phyloP scores from a whole-genome alignment of 306 rosid genomes.

The Astragalus membranaceus region DNA sequence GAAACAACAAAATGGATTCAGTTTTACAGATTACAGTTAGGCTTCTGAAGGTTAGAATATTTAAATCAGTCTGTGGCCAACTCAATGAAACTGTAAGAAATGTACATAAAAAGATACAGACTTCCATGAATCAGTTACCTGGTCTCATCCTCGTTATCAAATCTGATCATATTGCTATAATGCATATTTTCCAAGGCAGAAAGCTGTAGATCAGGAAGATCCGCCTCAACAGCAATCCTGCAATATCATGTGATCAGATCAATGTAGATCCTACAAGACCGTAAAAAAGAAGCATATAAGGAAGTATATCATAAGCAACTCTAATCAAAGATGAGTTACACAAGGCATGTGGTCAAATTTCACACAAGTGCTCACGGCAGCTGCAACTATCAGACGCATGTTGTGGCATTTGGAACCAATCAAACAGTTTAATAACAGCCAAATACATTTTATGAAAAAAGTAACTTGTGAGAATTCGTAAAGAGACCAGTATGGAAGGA shows the following conservation, averaged over 20 bases:
- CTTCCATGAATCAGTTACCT: slow-evolving; percentile 47
- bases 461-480: neutral
- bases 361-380: slow-evolving; percentile 1
- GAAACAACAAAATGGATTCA: slow-evolving; percentile 7
- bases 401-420: neutral
- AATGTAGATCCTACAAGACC: slow-evolving; percentile 5
- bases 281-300: slow-evolving; percentile 26
- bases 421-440: neutral
- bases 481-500: neutral
- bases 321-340: neutral
- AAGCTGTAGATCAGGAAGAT: slow-evolving; percentile 61
- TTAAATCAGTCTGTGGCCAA: neutral
- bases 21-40: slow-evolving; percentile 8
- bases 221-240: slow-evolving; percentile 77
- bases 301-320: neutral
- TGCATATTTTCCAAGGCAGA: slow-evolving; percentile 91
- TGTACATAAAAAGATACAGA: slow-evolving; percentile 1
- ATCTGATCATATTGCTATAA: slow-evolving; percentile 78
- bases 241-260: slow-evolving; percentile 19
- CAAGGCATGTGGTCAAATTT: neutral
- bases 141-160: slow-evolving; percentile 68
- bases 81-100: slow-evolving; percentile 8
- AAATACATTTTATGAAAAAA: neutral
- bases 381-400: neutral
- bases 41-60: neutral